Percentiles rank a stretch among this genome's conserved stretches.
phyloP scores from a whole-genome alignment of 2,329 filamentous ascomycete species.

The Aspergillus sclerotialis region DNA sequence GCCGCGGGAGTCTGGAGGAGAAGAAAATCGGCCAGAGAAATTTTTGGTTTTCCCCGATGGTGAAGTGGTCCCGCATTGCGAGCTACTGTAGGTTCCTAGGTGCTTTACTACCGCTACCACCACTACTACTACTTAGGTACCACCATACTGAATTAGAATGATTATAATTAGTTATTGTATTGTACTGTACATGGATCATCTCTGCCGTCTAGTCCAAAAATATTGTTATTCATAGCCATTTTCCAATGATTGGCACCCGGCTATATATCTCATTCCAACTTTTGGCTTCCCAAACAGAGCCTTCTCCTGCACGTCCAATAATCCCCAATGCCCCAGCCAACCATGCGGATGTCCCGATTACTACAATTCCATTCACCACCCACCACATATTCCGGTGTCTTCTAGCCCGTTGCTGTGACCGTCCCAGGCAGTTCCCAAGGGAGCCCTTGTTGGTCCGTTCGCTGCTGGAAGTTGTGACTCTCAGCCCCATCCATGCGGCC shows the following conservation, averaged over 20 bases:
- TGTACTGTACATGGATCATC: too few relatives aligned
- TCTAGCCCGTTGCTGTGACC: slow-evolving; percentile 46
- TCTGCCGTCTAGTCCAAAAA: too few relatives aligned
- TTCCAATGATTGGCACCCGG: slow-evolving; percentile 51
- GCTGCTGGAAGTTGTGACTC: slow-evolving; percentile 30
- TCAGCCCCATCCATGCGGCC: slow-evolving; percentile 68
- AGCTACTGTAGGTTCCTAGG: too few relatives aligned
- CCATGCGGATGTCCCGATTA: slow-evolving; percentile 61
- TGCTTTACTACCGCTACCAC: too few relatives aligned
- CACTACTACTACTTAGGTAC: too few relatives aligned
- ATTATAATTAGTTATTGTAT: too few relatives aligned
- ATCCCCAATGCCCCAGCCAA: slow-evolving; percentile 72
- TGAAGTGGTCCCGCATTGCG: too few relatives aligned
- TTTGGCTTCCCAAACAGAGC: slow-evolving; percentile 70
- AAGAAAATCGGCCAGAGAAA: too few relatives aligned
- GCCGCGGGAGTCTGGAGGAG: too few relatives aligned
- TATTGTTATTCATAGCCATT: slow-evolving; percentile 47
- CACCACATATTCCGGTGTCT: slow-evolving; percentile 61
- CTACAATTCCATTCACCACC: slow-evolving; percentile 59
- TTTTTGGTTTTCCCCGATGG: too few relatives aligned
- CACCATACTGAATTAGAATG: too few relatives aligned
- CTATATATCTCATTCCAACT: slow-evolving; percentile 70
- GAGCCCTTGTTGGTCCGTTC: slow-evolving; percentile 20
- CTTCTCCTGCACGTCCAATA: slow-evolving; percentile 63
- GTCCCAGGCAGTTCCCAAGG: slow-evolving; percentile 30